Evolutionary conservation across 345 rosid species (phyloP).

Genomic region (Geranium rotundifolium): DNA sequence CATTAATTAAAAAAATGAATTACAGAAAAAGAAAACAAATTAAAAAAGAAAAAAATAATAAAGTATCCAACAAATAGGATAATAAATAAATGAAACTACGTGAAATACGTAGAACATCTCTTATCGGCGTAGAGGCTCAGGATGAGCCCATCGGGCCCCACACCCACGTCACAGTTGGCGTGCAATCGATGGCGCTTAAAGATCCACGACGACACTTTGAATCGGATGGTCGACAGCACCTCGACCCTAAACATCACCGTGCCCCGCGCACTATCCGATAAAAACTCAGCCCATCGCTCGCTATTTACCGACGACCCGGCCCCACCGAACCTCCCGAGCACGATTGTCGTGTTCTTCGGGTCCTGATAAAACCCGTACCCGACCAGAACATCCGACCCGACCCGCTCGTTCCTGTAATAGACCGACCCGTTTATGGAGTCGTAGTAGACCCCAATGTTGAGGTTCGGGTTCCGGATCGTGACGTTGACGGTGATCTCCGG

Average conservation of each 20-base stretch:
- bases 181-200: conserved; percentile 56
- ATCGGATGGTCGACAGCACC: conserved; percentile 37
- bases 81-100: too few relatives aligned
- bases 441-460: conserved; percentile 47
- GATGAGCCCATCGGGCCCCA: conserved; percentile 61
- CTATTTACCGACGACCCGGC: conserved; percentile 41
- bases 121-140: conserved; percentile 31
- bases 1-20: too few relatives aligned
- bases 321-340: conserved; percentile 39
- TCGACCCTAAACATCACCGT: conserved; percentile 52
- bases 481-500: conserved; percentile 45
- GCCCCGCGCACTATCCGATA: conserved; percentile 44
- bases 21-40: too few relatives aligned
- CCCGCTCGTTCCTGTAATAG: conserved; percentile 41
- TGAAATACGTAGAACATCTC: conserved; percentile 70
- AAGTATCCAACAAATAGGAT: neutral
- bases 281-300: conserved; percentile 54
- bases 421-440: conserved; percentile 41
- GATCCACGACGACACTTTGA: conserved; percentile 61
- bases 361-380: conserved; percentile 37
- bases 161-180: conserved; percentile 39
- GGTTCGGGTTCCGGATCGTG: conserved; percentile 69
- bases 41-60: too few relatives aligned
- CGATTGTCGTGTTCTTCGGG: conserved; percentile 54
- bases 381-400: conserved; percentile 38